Evolutionary conservation across 78 protist species (phyloP), one percentile per base, ranked within the genome.

Genomic region (Polysphondylium violaceum): DNA sequence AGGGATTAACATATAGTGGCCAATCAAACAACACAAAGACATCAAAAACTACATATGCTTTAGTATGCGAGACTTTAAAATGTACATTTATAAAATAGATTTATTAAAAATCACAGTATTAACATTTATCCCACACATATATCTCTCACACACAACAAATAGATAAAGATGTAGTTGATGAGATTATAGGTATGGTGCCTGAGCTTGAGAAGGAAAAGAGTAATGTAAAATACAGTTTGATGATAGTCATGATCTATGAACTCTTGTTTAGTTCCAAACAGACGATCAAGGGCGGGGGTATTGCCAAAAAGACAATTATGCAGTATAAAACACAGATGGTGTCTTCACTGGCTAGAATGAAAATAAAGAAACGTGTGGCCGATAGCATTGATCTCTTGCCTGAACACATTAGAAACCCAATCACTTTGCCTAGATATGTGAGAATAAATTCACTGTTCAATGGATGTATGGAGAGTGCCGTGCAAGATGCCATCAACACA

Each of bases 21-120:
- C 16, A 29, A 25, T 63, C 72, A 4, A 65, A 77, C 29, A 50
- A 55, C 19, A 43, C 47, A 6, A 81, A 88, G 17, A 60, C 74
- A 14, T 75, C 71, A 58, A 88, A 88, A 12, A 76, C 86, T 41
- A n/a, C 44, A 19, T 88, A 88, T 67, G 94, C 94, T 40, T 67
- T 88, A 12, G 94, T 88, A 44, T 88, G 94, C 33, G 94, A 88
- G 41, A 88, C 94, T n/a, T 72, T 88, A 17, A 88, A 88, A 55
- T 88, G 90, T 83, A 73, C n/a, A n/a, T n/a, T n/a, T n/a, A n/a
- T 35, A 38, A 11, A 53, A 53, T 53, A 19, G 59, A 53, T 53
- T 21, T 53, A 53, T 53, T 21, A 21, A n/a, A n/a, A n/a, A n/a
- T n/a, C n/a, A n/a, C n/a, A 61, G 25, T 21, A 21, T 12, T 5